Evolutionary conservation across 2,329 filamentous ascomycete species (phyloP).

Genomic region (Aspergillus versicolor): DNA sequence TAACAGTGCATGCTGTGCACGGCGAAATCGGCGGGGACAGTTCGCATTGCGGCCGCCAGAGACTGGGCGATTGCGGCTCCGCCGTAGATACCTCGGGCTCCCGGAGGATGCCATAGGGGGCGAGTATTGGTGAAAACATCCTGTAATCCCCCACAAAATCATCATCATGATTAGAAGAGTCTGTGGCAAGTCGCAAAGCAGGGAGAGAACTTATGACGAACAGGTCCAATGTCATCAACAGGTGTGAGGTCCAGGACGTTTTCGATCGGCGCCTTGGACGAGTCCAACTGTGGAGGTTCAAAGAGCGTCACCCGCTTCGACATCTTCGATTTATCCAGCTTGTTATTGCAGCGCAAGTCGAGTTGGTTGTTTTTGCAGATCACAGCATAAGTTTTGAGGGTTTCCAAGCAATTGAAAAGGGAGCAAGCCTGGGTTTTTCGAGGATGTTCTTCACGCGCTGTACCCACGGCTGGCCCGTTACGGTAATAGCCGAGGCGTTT

Average conservation of each 20-base stretch:
- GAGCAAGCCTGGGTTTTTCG: background rate
- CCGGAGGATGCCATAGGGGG: slow-evolving; percentile 86
- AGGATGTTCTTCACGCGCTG: slow-evolving; percentile 7
- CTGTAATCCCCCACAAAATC: slow-evolving; percentile 39
- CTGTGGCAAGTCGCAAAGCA: background rate
- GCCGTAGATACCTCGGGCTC: slow-evolving; percentile 90
- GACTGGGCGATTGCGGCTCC: slow-evolving; percentile 91
- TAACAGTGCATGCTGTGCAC: slow-evolving; percentile 99
- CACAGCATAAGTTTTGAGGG: background rate
- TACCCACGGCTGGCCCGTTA: slow-evolving; percentile 6
- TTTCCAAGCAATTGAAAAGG: background rate
- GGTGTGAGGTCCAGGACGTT: slow-evolving; percentile 84
- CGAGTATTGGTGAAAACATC: slow-evolving; percentile 95
- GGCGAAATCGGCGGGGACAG: slow-evolving; percentile 74
- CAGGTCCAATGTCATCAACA: slow-evolving; percentile 59
- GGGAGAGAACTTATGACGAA: slow-evolving; percentile 42
- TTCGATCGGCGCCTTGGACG: slow-evolving; percentile 76
- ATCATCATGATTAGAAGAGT: background rate
- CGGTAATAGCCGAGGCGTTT: slow-evolving; percentile 16
- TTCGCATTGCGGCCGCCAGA: slow-evolving; percentile 82
- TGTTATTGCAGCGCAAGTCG: background rate
- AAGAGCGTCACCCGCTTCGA: slow-evolving; percentile 61
- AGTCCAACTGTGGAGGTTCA: slow-evolving; percentile 70
- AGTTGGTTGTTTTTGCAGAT: background rate
- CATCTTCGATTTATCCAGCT: slow-evolving; percentile 21